Conservation (phyloP, 345 rosid genomes). For the Lepidium didymum region DNA sequence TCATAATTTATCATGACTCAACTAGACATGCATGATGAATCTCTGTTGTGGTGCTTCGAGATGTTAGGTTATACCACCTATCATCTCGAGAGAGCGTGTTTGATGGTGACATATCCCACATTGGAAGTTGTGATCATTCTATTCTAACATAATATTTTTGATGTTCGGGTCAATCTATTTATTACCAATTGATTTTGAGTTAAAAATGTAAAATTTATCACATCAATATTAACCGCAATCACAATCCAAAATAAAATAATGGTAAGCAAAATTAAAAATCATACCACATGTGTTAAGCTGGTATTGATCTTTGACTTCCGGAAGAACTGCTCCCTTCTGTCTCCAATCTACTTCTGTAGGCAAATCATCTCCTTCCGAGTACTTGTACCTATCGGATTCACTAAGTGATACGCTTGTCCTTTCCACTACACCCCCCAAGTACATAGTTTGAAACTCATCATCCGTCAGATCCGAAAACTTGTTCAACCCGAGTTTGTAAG, state of each 20-base stretch:
- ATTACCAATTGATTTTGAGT: too few species aligned
- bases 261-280: background rate
- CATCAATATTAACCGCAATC: too few species aligned
- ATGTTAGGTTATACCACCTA: too few species aligned
- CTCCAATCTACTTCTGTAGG: conserved; percentile 46
- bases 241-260: background rate
- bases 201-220: too few species aligned
- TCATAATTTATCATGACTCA: too few species aligned
- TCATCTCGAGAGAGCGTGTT: too few species aligned
- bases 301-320: background rate
- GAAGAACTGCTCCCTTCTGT: conserved; percentile 33
- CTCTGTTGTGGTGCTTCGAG: too few species aligned
- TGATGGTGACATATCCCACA: too few species aligned
- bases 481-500: conserved; percentile 44
- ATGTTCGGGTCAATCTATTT: too few species aligned
- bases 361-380: conserved; percentile 28
- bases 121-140: too few species aligned
- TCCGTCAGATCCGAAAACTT: conserved; percentile 57
- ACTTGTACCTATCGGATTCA: conserved; percentile 21
- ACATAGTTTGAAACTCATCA: conserved; percentile 40
- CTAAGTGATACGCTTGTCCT: background rate
- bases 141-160: too few species aligned
- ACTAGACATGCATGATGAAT: too few species aligned
- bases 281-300: background rate
- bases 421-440: conserved; percentile 26